Conservation (phyloP, 1,284 basidiomycete genomes). For the Ganoderma meredithae region DNA sequence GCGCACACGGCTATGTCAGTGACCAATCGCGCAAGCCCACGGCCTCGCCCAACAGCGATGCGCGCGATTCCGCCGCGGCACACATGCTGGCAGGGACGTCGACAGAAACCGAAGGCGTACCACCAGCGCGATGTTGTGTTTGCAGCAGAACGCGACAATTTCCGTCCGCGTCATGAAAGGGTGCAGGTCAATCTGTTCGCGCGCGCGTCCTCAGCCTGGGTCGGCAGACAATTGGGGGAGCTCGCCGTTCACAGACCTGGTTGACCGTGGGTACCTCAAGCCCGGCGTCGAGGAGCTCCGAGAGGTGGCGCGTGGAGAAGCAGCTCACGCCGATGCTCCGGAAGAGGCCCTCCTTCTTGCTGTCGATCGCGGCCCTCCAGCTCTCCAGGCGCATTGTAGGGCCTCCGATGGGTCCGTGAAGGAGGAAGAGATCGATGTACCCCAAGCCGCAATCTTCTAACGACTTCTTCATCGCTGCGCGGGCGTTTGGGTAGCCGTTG, state of each 20-base stretch:
- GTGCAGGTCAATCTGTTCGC: slow-evolving; percentile 65
- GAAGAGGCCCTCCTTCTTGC: slow-evolving; percentile 66
- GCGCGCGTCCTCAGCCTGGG: background rate
- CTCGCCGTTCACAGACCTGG: slow-evolving; percentile 55
- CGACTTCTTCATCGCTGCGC: slow-evolving; percentile 60
- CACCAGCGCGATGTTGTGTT: slow-evolving; percentile 69
- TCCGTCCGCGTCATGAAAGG: slow-evolving; percentile 76
- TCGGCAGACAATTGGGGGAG: background rate
- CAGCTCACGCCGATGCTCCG: slow-evolving; percentile 77
- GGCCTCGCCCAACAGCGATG: background rate
- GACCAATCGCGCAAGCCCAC: too few species aligned
- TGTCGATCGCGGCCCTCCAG: slow-evolving; percentile 63
- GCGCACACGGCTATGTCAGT: slow-evolving; percentile 39
- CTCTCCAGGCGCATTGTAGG: slow-evolving; percentile 58
- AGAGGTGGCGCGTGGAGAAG: slow-evolving; percentile 71
- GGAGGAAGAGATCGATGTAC: slow-evolving; percentile 75
- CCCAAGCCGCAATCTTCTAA: slow-evolving; percentile 59
- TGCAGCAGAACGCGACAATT: slow-evolving; percentile 67
- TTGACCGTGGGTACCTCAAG: slow-evolving; percentile 65
- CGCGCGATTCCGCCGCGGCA: slow-evolving; percentile 18
- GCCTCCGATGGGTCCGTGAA: slow-evolving; percentile 71
- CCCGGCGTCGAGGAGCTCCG: slow-evolving; percentile 63
- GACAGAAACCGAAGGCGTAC: slow-evolving; percentile 41
- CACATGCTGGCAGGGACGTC: slow-evolving; percentile 8
- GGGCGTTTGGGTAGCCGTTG: slow-evolving; percentile 56